phyloP scores from a whole-genome alignment of 208 protist genomes.

The Leishmania martiniquensis region DNA sequence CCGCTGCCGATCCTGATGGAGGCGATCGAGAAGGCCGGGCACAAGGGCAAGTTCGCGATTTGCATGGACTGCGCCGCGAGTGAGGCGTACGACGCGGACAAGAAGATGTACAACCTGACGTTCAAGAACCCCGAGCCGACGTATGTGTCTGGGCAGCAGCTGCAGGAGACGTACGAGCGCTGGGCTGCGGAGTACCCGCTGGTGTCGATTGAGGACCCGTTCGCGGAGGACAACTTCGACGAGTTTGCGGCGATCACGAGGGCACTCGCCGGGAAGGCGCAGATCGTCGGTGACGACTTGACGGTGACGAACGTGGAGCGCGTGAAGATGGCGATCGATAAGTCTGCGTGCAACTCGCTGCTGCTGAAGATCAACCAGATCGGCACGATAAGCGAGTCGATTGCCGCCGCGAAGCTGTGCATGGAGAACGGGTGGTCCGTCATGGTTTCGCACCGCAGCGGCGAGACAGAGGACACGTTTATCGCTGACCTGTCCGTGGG shows the following conservation, averaged over 20 bases:
- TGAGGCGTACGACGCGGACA: conserved; percentile 97
- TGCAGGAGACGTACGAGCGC: conserved; percentile 93
- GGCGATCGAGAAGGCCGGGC: conserved; percentile 97
- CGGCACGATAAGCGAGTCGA: conserved; percentile 97
- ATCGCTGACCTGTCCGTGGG: conserved; percentile 99
- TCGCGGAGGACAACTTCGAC: conserved; percentile 98
- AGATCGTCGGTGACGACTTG: conserved; percentile 99
- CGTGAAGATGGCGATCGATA: conserved; percentile 93
- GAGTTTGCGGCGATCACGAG: conserved; percentile 88
- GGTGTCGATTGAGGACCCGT: conserved; percentile 99
- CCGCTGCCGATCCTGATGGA: conserved; percentile 96
- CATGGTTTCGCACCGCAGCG: conserved; percentile 97
- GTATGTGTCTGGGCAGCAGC: conserved; percentile 72
- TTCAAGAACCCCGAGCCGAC: conserved; percentile 95
- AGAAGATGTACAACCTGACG: conserved; percentile 97
- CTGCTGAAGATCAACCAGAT: conserved; percentile 99
- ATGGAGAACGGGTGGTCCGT: conserved; percentile 80
- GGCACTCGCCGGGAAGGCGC: conserved; percentile 67
- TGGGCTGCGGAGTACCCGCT: conserved; percentile 95
- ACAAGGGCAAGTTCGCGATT: conserved; percentile 96
- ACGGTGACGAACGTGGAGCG: conserved; percentile 97
- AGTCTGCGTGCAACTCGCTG: conserved; percentile 96
- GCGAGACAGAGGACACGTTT: conserved; percentile 99
- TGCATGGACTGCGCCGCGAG: conserved; percentile 99
- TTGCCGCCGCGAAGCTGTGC: conserved; percentile 94